Base-by-base conservation (phyloP, 2,329 filamentous ascomycete species). In the Apiospora marii region DNA sequence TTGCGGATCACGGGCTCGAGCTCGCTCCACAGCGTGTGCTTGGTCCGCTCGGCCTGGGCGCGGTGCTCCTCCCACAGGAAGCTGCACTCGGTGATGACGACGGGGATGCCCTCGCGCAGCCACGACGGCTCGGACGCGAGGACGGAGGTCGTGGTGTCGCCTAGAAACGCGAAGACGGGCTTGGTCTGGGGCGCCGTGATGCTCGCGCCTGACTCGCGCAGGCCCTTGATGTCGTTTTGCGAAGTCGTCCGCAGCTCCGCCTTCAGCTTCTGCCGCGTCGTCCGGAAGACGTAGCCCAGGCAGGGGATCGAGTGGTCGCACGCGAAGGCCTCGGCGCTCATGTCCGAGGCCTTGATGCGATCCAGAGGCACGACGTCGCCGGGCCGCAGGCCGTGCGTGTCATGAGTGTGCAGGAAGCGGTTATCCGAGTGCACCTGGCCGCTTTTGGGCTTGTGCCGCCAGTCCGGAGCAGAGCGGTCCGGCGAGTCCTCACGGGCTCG, bases 1-100 rank as follows among this genome's bases (percentile, higher is more conserved):
- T 64, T 41, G 7, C 58, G 30, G 58, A 64, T 14, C 16, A 64
- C 34, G 34, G 58, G 34, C 74, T 87, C 85, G 64, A 87, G 75
- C 58, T 87, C 85, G 19, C 74, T 74, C 85, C 85, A 87, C 37
- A 82, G 76, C 0, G 85, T 87, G 73, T 87, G 86, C 75, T 85
- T 85, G 6, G 86, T 87, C 78, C 82, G 83, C 13, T 78, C 80
- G 1, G 85, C 85, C 78, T 86, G 85, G 2, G 75, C 77, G 24
- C 81, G 77, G 75, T 87, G 86, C 74, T 83, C 80, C 51, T 84
- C 82, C 43, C 80, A 80, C 43, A 87, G 71, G 73, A 87, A 87
- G 72, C 84, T 87, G 75, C 86, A 87, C 77, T 87, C 86, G 0
- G 85, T 86, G 49, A 87, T 84, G 70, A 87, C 85, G 6, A 87